Evolutionary conservation across 106 monocot genomes (phyloP).

Genomic region (Xerophyta viscosa): DNA sequence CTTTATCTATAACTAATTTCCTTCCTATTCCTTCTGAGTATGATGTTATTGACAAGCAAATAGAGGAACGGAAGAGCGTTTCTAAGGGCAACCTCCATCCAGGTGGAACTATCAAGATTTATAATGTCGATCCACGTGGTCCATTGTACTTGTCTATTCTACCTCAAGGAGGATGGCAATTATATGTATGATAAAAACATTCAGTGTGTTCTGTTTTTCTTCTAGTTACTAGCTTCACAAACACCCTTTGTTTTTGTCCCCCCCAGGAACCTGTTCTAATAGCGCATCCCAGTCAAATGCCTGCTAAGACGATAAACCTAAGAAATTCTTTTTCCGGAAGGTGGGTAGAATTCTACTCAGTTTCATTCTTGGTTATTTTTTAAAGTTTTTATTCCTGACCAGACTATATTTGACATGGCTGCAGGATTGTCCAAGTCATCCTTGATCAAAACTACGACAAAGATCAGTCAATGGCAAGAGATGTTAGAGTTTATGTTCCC

Average conservation of each 20-base stretch:
- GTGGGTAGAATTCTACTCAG: slow-evolving; percentile 22
- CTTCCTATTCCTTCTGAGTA: slow-evolving; percentile 76
- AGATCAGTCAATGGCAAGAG: slow-evolving; percentile 36
- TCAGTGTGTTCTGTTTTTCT: neutral
- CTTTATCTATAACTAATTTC: slow-evolving; percentile 66
- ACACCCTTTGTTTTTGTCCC: neutral
- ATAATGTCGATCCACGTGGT: slow-evolving; percentile 63
- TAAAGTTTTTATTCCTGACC: neutral
- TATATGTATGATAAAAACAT: slow-evolving; percentile 40
- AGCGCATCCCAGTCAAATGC: slow-evolving; percentile 45
- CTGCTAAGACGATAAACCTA: slow-evolving; percentile 51
- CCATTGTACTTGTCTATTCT: slow-evolving; percentile 70
- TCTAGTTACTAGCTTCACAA: neutral
- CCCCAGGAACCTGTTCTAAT: slow-evolving; percentile 68
- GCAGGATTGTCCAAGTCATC: slow-evolving; percentile 75
- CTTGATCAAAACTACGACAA: slow-evolving; percentile 73
- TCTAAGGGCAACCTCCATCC: slow-evolving; percentile 41
- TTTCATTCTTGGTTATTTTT: too few species aligned
- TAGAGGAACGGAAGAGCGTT: slow-evolving; percentile 22
- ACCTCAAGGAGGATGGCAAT: slow-evolving; percentile 70
- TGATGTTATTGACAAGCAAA: slow-evolving; percentile 33
- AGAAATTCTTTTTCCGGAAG: slow-evolving; percentile 72
- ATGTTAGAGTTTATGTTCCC: slow-evolving; percentile 70
- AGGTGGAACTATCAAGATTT: slow-evolving; percentile 62
- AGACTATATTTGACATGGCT: slow-evolving; percentile 5